Base-by-base conservation (phyloP, 495 filamentous ascomycete genomes). In the Aspergillus asperescens region DNA sequence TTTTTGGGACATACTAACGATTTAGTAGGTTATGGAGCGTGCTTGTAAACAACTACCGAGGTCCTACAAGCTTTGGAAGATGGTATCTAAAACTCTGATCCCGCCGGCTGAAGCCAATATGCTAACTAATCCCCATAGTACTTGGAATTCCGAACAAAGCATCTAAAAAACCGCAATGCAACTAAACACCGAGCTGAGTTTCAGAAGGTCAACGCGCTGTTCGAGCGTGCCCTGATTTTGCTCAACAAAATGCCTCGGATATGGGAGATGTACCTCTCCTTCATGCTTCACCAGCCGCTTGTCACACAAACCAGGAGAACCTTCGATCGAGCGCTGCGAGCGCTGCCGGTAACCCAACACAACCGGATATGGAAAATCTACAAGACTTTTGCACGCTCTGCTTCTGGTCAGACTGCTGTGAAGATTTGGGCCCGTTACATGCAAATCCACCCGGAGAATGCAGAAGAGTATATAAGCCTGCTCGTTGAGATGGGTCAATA, bases 161-260 rank as follows among this genome's bases (percentile, higher is more conserved):
- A 97, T 69, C 77, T 96, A 50, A 78, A 81, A 27, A 85, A 85
- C 62, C 83, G 90, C 60, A 96, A 96, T 65, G 81, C 92, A 31
- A 87, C 87, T 53, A 81, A 84, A 31, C 89, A 89, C 68, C 81
- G 81, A 24, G 74, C 81, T 47, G 91, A 97, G 62, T 97, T 86
- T 67, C 77, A 80, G 58, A 96, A 96, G 67, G 91, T 99, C 63
- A 97, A 99, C 66, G 80, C 90, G 40, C 81, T 96, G 24, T 99
- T 96, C 61, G 94, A 99, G 70, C 82, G 89, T 57, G 91, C 94
- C 8, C 74, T 99, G 29, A 87, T 97, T 54, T 78, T 99, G 7
- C 80, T 99, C 57, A 96, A 97, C 74, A 99, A 99, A 71, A 99
- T 99, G 94, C 94, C 94, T 40, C 79, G 82, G 54, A 93, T 97